These are phyloP conservation scores for Trichosporon ovoides DNA, from an alignment of 1,284 basidiomycete genomes.

Conservation along the genomic window DNA sequence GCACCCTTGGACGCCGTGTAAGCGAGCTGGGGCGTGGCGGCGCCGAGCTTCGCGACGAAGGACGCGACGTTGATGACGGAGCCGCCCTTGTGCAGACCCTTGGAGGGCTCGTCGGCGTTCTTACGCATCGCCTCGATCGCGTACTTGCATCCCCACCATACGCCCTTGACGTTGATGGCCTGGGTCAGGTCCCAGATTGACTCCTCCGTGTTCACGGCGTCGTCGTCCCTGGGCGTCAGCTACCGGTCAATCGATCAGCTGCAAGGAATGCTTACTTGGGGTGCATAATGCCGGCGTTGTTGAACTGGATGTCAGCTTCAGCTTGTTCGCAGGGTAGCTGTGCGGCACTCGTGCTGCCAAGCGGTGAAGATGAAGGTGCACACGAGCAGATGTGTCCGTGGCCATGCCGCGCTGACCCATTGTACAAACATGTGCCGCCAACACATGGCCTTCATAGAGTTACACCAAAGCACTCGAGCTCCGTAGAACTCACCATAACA, in stretches of 20 bases:
- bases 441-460: too few relatives aligned
- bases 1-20: conserved; percentile 67
- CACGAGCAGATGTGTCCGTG: too few relatives aligned
- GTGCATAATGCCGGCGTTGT: conserved; percentile 96
- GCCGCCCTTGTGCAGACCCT: conserved; percentile 75
- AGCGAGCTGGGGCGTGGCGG: conserved; percentile 91
- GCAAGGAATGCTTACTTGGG: conserved; percentile 46
- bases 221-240: conserved; percentile 60
- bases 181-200: conserved; percentile 92
- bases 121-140: conserved; percentile 90
- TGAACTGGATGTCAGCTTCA: conserved; percentile 56
- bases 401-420: too few relatives aligned
- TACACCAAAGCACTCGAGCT: neutral
- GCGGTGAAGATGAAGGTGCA: too few relatives aligned
- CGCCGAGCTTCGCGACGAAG: conserved; percentile 88
- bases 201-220: conserved; percentile 92
- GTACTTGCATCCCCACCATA: conserved; percentile 98
- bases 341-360: too few relatives aligned
- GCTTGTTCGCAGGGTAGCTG: too few relatives aligned
- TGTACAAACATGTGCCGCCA: too few relatives aligned
- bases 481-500: conserved; percentile 63
- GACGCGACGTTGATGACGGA: conserved; percentile 95
- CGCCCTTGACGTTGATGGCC: conserved; percentile 93
- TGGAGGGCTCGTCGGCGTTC: conserved; percentile 72
- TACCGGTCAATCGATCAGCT: neutral